Evolutionary conservation across 2,329 filamentous ascomycete genomes (phyloP).

Genomic region (Paraconiothyrium brasiliense): DNA sequence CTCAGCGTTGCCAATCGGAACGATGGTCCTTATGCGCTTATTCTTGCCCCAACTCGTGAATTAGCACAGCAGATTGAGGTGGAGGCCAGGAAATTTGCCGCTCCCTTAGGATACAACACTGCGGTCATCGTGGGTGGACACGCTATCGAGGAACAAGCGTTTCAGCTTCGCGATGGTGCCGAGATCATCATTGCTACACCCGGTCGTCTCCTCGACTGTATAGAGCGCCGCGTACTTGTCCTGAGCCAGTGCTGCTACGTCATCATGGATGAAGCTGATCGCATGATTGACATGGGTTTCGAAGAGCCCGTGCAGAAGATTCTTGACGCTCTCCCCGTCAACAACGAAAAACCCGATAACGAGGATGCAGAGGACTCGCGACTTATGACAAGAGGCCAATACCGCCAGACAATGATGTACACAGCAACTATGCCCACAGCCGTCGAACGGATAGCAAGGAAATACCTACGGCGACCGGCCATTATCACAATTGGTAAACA

Average conservation of each 20-base stretch:
- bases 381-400: constrained; percentile 86
- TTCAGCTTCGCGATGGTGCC: constrained; percentile 87
- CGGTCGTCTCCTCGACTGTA: constrained; percentile 95
- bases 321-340: constrained; percentile 88
- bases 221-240: constrained; percentile 90
- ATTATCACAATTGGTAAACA: constrained; percentile 94
- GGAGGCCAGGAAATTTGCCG: constrained; percentile 92
- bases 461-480: constrained; percentile 91
- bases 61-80: constrained; percentile 96
- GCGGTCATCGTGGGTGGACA: constrained; percentile 99
- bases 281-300: constrained; percentile 98
- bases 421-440: constrained; percentile 95
- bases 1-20: constrained; percentile 88
- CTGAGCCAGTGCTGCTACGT: constrained; percentile 97
- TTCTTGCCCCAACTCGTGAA: constrained; percentile 95
- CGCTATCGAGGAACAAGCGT: constrained; percentile 91
- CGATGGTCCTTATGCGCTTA: constrained; percentile 96
- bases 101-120: constrained; percentile 88
- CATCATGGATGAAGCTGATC: constrained; percentile 99
- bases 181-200: constrained; percentile 99
- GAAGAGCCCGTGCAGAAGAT: constrained; percentile 98
- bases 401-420: constrained; percentile 99
- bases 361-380: constrained; percentile 87
- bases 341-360: constrained; percentile 93
- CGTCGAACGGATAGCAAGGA: constrained; percentile 95